phyloP scores from a whole-genome alignment of 768 basidiomycete genomes.

The Mycena olivaceomarginata region DNA sequence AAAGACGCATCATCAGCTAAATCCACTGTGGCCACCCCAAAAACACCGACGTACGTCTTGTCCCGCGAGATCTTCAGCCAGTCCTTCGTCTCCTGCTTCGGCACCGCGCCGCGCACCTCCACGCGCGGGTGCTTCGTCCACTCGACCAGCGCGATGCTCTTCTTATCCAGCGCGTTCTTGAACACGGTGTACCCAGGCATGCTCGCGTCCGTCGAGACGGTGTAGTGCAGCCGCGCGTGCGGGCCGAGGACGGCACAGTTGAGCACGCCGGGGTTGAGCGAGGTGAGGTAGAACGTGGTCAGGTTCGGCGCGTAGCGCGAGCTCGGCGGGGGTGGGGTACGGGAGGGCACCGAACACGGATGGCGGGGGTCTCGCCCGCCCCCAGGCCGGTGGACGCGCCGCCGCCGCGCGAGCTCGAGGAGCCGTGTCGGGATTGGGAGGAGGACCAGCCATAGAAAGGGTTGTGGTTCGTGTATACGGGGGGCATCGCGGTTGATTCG shows the following conservation, averaged over 20 bases:
- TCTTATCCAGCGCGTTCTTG: slow-evolving; percentile 64
- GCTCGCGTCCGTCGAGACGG: slow-evolving; percentile 68
- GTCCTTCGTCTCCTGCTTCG: slow-evolving; percentile 67
- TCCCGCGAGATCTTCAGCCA: slow-evolving; percentile 76
- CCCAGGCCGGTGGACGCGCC: slow-evolving; percentile 39
- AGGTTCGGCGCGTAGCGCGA: slow-evolving; percentile 47
- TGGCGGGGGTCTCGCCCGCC: slow-evolving; percentile 55
- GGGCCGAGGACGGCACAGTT: slow-evolving; percentile 74
- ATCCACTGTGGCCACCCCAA: not conserved
- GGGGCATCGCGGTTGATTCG: slow-evolving; percentile 20
- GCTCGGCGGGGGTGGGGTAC: slow-evolving; percentile 61
- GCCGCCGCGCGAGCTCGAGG: not conserved
- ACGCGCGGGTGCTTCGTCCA: slow-evolving; percentile 71
- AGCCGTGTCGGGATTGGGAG: not conserved
- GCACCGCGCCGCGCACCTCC: slow-evolving; percentile 71
- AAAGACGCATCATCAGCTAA: not conserved
- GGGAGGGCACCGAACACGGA: slow-evolving; percentile 82
- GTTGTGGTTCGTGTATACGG: slow-evolving; percentile 48
- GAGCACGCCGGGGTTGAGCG: slow-evolving; percentile 70
- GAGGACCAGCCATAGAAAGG: slow-evolving; percentile 62
- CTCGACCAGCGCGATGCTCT: slow-evolving; percentile 72
- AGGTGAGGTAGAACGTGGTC: slow-evolving; percentile 68
- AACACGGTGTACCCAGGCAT: slow-evolving; percentile 73
- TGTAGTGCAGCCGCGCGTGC: slow-evolving; percentile 65
- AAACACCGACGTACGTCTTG: slow-evolving; percentile 52